Conservation (phyloP, 2,329 filamentous ascomycete species). For the Pseudogymnoascus sp. region DNA sequence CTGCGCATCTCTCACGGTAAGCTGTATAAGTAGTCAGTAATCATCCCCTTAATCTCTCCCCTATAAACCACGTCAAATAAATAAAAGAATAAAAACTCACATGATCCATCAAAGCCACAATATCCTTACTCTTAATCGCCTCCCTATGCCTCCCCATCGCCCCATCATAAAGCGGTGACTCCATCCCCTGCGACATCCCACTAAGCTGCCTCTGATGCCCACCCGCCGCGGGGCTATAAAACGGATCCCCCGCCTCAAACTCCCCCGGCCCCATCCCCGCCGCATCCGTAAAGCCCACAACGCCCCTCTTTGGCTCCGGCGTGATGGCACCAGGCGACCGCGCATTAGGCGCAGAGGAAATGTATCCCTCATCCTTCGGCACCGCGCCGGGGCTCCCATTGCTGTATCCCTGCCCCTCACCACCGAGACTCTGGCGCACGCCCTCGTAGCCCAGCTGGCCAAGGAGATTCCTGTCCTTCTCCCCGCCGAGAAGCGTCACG, state of each 20-base stretch:
- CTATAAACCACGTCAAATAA: background rate
- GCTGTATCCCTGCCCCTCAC: conserved; percentile 24
- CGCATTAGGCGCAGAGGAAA: conserved; percentile 59
- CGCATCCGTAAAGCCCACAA: conserved; percentile 41
- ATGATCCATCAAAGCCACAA: conserved; percentile 96
- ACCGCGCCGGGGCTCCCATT: conserved; percentile 47
- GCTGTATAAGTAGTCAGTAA: conserved; percentile 33
- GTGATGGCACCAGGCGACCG: conserved; percentile 41
- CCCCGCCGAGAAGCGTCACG: conserved; percentile 36
- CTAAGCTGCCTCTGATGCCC: conserved; percentile 63
- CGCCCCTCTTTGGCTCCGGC: conserved; percentile 37
- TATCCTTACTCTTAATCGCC: conserved; percentile 89
- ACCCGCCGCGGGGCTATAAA: conserved; percentile 45
- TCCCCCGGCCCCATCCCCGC: conserved; percentile 33
- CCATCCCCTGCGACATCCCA: conserved; percentile 86
- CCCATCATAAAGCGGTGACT: conserved; percentile 81
- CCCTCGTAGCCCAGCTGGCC: conserved; percentile 28
- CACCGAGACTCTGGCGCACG: conserved; percentile 34
- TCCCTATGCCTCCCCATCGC: conserved; percentile 83
- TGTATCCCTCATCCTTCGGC: conserved; percentile 82
- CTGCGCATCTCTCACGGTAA: conserved; percentile 94
- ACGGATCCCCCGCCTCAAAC: conserved; percentile 50
- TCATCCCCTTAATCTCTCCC: background rate
- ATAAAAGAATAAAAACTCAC: conserved; percentile 37
- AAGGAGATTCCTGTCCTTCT: conserved; percentile 39